These are phyloP conservation scores for Clonostachys solani DNA, from an alignment of 2,329 filamentous ascomycete genomes.

Conservation along the genomic window DNA sequence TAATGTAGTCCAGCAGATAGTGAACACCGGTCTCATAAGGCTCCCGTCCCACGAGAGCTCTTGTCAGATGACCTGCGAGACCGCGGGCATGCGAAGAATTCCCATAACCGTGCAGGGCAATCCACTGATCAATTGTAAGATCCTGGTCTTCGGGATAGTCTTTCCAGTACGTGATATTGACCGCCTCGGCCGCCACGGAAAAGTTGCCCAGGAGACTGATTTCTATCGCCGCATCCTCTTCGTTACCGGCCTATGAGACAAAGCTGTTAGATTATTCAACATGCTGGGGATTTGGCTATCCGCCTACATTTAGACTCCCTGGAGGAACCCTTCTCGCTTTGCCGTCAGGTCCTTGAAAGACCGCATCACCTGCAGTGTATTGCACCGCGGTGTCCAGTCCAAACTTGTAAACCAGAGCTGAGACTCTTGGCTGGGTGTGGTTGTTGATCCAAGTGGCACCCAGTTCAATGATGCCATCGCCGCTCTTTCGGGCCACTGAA, in stretches of 20 bases:
- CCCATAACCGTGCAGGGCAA: background rate
- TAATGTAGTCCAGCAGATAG: constrained; percentile 9
- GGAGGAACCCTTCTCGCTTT: background rate
- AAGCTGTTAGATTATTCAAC: too few species aligned
- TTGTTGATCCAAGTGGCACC: constrained; percentile 10
- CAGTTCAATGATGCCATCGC: constrained; percentile 4
- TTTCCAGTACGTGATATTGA: background rate
- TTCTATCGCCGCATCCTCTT: background rate
- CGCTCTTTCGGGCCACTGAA: background rate
- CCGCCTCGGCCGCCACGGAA: background rate
- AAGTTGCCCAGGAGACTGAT: background rate
- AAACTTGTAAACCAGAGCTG: constrained; percentile 3
- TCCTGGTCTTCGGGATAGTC: background rate
- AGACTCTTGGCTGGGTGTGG: constrained; percentile 4
- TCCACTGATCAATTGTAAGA: background rate
- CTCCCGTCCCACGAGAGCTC: constrained; percentile 5
- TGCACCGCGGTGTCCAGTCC: constrained; percentile 6
- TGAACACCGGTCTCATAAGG: constrained; percentile 7
- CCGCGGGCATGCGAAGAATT: background rate
- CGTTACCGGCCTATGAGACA: background rate
- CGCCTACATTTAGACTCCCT: background rate
- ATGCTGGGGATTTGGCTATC: too few species aligned
- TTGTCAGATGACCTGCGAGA: background rate
- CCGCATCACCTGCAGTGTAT: constrained; percentile 2
- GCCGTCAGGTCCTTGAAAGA: constrained; percentile 3